Base-by-base conservation (phyloP, 2,329 filamentous ascomycete species). In the Verticillium tricorpus region DNA sequence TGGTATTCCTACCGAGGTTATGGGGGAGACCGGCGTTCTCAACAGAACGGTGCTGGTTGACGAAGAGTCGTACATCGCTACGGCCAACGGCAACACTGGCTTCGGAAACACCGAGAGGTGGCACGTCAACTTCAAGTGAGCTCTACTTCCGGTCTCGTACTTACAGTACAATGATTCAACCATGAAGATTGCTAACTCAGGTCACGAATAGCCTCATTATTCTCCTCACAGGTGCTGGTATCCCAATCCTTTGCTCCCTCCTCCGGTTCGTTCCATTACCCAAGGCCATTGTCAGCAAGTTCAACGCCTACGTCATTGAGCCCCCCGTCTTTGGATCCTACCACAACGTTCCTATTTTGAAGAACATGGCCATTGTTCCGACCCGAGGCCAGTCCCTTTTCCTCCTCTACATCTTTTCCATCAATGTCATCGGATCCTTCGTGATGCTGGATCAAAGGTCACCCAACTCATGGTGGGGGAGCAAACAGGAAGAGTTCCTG, bases 321-420 rank as follows among this genome's bases (percentile, higher is more conserved):
- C 68, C 69, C 5, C 67, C 69, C 1, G 59, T 68, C 19, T 60
- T 66, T 55, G 69, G 69, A 11, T 61, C 61, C 1, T 60, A 60
- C 4, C 67, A 71, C 59, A 60, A 63, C 9, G 61, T 61, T 17
- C 65, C 67, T 19, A 56, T 69, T 15, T 56, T 61, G 12, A 62
- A 60, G 52, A 66, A 68, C 15, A 56, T 64, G 19, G 65, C 61
- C 12, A 60, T 69, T 37, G 62, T 68, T 34, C 70, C 70, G 4
- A 72, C 66, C 3, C 60, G 66, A 5, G 70, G 69, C 17, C 69
- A 69, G 50, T 68, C 69, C 14, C 60, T 82, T 15, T 83, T 78
- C 67, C 77, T 83, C 37, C 45, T 72, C 17, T 69, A 77, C 55
- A 69, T 80, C 17, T 63, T 77, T 19, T 64, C 67, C 11, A 66